phyloP scores from a whole-genome alignment of 1,139 yeast genomes.

The Geotrichum europaeum region DNA sequence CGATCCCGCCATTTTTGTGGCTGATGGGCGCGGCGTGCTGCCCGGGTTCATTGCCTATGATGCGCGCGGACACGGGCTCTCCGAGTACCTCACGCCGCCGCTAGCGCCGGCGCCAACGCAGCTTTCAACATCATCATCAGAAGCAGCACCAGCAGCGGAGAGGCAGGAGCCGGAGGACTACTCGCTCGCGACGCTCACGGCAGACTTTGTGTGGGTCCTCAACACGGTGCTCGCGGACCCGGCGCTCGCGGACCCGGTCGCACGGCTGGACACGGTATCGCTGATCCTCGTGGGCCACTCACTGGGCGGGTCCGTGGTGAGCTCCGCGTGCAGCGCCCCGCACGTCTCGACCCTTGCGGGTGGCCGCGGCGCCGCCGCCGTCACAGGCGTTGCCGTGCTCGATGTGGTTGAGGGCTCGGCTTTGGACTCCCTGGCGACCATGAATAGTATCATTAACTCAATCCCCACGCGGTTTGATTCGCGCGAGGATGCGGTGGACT shows the following conservation, averaged over 20 bases:
- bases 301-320: slow-evolving; percentile 80
- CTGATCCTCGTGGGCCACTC: slow-evolving; percentile 78
- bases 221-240: slow-evolving; percentile 18
- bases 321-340: slow-evolving; percentile 38
- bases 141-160: slow-evolving; percentile 18
- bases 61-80: slow-evolving; percentile 75
- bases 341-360: slow-evolving; percentile 12
- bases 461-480: slow-evolving; percentile 57
- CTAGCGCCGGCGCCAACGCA: too few relatives aligned
- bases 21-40: slow-evolving; percentile 21
- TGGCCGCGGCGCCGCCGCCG: slow-evolving; percentile 7
- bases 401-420: slow-evolving; percentile 97
- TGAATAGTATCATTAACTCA: slow-evolving; percentile 55
- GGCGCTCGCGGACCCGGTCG: neutral
- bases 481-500: slow-evolving; percentile 60
- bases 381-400: slow-evolving; percentile 61
- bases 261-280: neutral
- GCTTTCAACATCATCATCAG: neutral
- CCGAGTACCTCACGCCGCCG: slow-evolving; percentile 24
- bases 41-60: slow-evolving; percentile 50
- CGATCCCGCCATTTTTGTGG: slow-evolving; percentile 25
- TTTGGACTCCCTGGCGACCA: slow-evolving; percentile 55
- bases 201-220: slow-evolving; percentile 52
- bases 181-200: slow-evolving; percentile 46
- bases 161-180: slow-evolving; percentile 36